Evolutionary conservation across 305 asterid genomes (phyloP).

Genomic region (Nicotiana rustica): DNA sequence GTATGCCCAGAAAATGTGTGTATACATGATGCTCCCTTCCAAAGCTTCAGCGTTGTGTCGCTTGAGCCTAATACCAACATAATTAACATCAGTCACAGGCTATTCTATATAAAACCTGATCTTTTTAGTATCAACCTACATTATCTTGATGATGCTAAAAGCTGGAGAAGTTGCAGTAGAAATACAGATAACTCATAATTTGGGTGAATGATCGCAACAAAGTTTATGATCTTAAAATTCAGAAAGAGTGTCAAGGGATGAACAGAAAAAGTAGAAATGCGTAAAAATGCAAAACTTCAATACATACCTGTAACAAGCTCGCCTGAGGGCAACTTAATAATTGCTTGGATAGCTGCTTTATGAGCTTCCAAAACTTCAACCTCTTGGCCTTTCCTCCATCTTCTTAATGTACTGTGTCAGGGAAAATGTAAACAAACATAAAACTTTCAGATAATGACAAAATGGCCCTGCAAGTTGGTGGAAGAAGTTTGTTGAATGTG

Average conservation of each 20-base stretch:
- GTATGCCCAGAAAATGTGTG: constrained; percentile 84
- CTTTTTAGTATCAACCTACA: neutral
- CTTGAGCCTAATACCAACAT: constrained; percentile 75
- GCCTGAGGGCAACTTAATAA: constrained; percentile 87
- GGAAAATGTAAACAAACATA: neutral
- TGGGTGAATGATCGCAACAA: constrained; percentile 27
- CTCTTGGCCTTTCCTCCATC: constrained; percentile 88
- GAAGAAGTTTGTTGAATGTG: neutral
- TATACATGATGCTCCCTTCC: constrained; percentile 84
- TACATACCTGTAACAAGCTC: constrained; percentile 83
- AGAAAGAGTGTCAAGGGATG: neutral
- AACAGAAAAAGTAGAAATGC: neutral
- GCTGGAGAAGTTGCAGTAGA: constrained; percentile 17
- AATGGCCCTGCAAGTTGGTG: neutral
- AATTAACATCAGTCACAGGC: constrained; percentile 26
- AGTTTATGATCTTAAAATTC: constrained; percentile 16
- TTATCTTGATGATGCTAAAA: neutral
- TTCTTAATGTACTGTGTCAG: constrained; percentile 70
- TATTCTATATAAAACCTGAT: neutral
- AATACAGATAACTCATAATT: neutral
- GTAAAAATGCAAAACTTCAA: constrained; percentile 16
- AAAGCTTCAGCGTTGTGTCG: constrained; percentile 87
- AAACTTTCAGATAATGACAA: neutral
- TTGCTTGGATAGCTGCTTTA: constrained; percentile 78
- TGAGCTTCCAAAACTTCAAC: constrained; percentile 91